phyloP scores from a whole-genome alignment of 1,284 basidiomycete genomes.

The Farysia itapuensis region DNA sequence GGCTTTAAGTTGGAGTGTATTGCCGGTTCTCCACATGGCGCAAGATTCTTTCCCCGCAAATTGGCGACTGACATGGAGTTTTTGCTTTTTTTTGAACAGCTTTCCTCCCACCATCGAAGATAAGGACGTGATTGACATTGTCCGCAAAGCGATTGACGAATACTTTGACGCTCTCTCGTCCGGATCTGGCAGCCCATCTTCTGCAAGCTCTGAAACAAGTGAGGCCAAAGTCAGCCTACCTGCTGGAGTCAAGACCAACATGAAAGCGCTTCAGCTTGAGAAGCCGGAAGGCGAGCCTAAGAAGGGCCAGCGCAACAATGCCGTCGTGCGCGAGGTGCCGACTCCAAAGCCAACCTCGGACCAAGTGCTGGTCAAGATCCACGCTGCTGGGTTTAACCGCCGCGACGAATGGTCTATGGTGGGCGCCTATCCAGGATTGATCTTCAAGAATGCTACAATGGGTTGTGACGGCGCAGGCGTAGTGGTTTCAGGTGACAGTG shows the following conservation, averaged over 20 bases:
- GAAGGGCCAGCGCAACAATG: constrained; percentile 39
- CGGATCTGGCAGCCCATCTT: neutral
- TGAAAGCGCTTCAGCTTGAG: constrained; percentile 51
- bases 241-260: constrained; percentile 10
- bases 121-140: constrained; percentile 36
- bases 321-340: constrained; percentile 28
- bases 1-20: too few species aligned
- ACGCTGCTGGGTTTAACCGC: constrained; percentile 76
- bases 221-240: neutral
- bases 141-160: constrained; percentile 29
- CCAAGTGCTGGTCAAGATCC: constrained; percentile 49
- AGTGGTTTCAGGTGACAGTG: constrained; percentile 9
- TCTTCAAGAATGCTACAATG: constrained; percentile 66
- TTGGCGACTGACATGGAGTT: too few species aligned
- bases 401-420: constrained; percentile 75
- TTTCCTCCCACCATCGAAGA: constrained; percentile 44
- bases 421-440: constrained; percentile 71
- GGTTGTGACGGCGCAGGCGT: constrained; percentile 71
- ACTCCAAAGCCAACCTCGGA: constrained; percentile 22
- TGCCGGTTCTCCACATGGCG: too few species aligned
- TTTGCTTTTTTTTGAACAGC: constrained; percentile 7
- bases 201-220: neutral
- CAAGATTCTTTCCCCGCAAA: too few species aligned
- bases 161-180: constrained; percentile 28
- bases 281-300: constrained; percentile 21